Percentiles rank a stretch among this genome's conserved stretches.
Conservation (phyloP, 2,329 filamentous ascomycete species). For the Trematosphaeria pertusa region DNA sequence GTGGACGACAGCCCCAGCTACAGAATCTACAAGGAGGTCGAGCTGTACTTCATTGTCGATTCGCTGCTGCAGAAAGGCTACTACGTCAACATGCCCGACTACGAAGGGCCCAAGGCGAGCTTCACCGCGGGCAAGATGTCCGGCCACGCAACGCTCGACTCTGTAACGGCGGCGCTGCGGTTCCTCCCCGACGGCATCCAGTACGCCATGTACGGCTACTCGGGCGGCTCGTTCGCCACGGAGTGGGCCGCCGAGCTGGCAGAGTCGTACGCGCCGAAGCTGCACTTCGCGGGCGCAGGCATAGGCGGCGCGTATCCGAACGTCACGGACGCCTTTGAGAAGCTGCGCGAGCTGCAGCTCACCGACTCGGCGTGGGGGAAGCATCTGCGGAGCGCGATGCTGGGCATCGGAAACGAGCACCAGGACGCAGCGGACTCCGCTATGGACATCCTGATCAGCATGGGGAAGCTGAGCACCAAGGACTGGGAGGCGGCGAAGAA, state of each 20-base stretch:
- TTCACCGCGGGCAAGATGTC: constrained; percentile 24
- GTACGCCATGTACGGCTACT: neutral
- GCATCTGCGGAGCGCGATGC: neutral
- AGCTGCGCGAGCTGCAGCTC: no score
- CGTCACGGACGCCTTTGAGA: neutral
- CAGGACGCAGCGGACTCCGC: neutral
- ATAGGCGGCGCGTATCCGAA: neutral
- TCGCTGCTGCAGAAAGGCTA: constrained; percentile 11
- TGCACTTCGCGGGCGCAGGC: neutral
- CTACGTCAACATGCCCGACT: constrained; percentile 28
- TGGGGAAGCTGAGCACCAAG: neutral
- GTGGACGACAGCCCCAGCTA: neutral
- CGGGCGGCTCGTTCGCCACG: neutral
- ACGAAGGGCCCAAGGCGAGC: constrained; percentile 27
- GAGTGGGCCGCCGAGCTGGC: neutral
- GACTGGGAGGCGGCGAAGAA: neutral
- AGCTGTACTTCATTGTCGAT: neutral
- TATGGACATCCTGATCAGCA: no score
- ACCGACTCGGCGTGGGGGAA: no score
- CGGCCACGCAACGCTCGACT: constrained; percentile 32
- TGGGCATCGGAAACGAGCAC: neutral
- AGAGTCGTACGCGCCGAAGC: neutral
- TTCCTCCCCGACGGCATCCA: neutral
- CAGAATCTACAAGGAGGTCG: neutral
- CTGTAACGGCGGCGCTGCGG: constrained; percentile 21